Evolutionary conservation across 2,329 filamentous ascomycete genomes (phyloP), one percentile per base, ranked within the genome.

Genomic region (Monilinia fructigena): DNA sequence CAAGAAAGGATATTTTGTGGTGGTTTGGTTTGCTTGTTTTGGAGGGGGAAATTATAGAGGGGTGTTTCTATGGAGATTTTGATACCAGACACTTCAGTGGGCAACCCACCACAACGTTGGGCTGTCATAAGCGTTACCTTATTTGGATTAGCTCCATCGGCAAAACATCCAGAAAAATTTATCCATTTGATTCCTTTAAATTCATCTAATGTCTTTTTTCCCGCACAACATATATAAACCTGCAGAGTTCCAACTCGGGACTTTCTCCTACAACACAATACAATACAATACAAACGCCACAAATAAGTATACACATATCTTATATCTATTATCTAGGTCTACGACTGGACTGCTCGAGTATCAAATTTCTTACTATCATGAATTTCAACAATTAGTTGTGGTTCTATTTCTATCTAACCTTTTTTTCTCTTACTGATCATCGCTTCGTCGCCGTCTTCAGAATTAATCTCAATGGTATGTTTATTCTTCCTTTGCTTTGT

Each of bases 41-140:
- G 55, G 56, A 61, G 54, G 64, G 64, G 64, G 56, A 61, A 66
- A 62, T 66, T 61, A 64, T 66, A 58, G 62, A 65, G 62, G 62
- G 62, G 62, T 42, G 4, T 50, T 65, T 59, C 52, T 35, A 45
- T n/a, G 28, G 53, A 16, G 53, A 58, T 64, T 64, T 64, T 64
- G 62, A 64, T 64, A 58, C 42, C 53, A 48, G 52, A 58, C 38
- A 55, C 53, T 38, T 53, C 23, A 50, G 28, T 60, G 45, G 45
- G 16, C 26, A 58, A n/a, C 47, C 38, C 35, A 63, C 38, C n/a
- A 26, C 45, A 42, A 26, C 38, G 16, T 65, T 50, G 53, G 62
- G 54, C 62, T 40, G 54, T 12, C 7, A 65, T 31, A 4, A 40
- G 42, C 62, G 28, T 65, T 48, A 31, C 62, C 31, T 14, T 50